phyloP scores from a whole-genome alignment of 176 grass and related monocot species.

The Oryza officinalis region DNA sequence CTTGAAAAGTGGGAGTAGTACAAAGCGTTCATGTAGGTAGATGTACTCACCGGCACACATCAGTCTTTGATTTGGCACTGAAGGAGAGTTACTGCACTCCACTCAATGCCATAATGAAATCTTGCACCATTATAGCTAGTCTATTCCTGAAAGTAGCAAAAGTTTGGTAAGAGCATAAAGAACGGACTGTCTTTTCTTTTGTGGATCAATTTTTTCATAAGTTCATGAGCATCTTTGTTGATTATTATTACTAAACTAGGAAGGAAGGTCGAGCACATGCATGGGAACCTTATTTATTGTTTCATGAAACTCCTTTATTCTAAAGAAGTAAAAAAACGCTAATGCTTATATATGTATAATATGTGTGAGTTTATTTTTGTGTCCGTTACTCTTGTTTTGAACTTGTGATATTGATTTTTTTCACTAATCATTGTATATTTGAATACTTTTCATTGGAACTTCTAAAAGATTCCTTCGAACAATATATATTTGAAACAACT shows the following conservation, averaged over 20 bases:
- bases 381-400: neutral
- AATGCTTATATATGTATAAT: neutral
- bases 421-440: neutral
- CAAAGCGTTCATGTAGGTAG: constrained; percentile 26
- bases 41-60: constrained; percentile 7
- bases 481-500: neutral
- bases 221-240: neutral
- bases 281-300: neutral
- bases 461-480: neutral
- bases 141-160: neutral
- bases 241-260: neutral
- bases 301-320: neutral
- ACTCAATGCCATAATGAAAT: neutral
- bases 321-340: neutral
- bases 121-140: neutral
- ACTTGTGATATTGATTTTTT: neutral
- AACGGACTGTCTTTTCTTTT: neutral
- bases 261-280: neutral
- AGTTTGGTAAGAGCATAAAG: constrained; percentile 18
- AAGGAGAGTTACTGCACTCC: constrained; percentile 22
- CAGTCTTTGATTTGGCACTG: constrained; percentile 33
- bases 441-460: neutral
- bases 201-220: neutral
- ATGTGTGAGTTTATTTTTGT: neutral
- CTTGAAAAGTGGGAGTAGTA: neutral